phyloP scores from a whole-genome alignment of 1,139 yeast species.

The Nakaseomyces sp. region DNA sequence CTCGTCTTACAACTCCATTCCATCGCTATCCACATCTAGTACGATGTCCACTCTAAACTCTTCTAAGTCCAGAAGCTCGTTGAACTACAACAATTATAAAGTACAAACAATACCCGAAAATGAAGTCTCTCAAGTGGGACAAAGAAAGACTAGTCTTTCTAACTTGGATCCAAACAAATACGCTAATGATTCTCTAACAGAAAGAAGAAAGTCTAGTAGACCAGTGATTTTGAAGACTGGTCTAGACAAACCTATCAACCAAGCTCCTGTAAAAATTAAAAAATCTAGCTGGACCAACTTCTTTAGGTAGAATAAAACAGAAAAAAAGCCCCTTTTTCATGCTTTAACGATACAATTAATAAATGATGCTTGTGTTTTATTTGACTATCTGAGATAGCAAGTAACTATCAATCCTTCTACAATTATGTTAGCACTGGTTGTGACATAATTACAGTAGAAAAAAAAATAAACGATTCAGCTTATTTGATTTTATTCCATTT shows the following conservation, averaged over 20 bases:
- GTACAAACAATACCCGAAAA: constrained; percentile 6
- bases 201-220: constrained; percentile 10
- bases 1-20: constrained; percentile 21
- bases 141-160: background rate
- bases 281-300: constrained; percentile 11
- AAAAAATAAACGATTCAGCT: background rate
- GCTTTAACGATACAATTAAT: no score
- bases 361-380: no score
- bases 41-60: constrained; percentile 23
- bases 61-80: constrained; percentile 9
- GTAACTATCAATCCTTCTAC: background rate
- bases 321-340: background rate
- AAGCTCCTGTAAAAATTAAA: constrained; percentile 7
- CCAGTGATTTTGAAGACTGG: constrained; percentile 18
- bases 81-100: constrained; percentile 7
- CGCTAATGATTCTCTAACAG: constrained; percentile 3
- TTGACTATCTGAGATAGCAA: constrained; percentile 4
- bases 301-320: constrained; percentile 2
- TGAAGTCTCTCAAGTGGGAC: background rate
- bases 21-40: constrained; percentile 23
- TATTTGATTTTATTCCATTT: background rate
- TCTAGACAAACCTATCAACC: constrained; percentile 9
- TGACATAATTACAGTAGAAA: background rate
- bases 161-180: constrained; percentile 5
- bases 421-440: constrained; percentile 1